A percentile compares a stretch with the other conserved stretches of the same genome.
Evolutionary conservation across 2,329 filamentous ascomycete genomes (phyloP).

Genomic region (Penicillium sp.): DNA sequence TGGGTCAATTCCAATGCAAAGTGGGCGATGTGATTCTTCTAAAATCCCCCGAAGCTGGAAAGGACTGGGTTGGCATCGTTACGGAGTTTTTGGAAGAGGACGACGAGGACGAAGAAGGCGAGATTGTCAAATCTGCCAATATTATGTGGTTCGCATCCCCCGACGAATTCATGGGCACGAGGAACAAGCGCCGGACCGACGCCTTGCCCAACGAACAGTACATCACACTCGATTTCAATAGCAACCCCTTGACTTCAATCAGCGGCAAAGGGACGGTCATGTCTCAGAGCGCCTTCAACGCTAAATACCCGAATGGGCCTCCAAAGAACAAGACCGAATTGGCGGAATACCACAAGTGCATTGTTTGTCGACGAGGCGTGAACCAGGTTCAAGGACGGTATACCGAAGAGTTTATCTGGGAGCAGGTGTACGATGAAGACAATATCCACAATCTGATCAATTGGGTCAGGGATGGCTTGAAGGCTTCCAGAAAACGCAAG

Average conservation of each 20-base stretch:
- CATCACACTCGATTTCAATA: conserved; percentile 80
- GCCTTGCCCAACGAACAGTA: conserved; percentile 87
- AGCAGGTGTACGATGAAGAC: conserved; percentile 71
- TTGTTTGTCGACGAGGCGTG: conserved; percentile 84
- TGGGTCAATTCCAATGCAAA: conserved; percentile 75
- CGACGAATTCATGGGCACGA: conserved; percentile 82
- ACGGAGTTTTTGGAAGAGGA: conserved; percentile 75
- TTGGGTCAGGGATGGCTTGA: conserved; percentile 62
- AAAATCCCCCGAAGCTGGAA: conserved; percentile 80
- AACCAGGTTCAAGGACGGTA: conserved; percentile 87
- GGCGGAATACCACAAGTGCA: conserved; percentile 77
- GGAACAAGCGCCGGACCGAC: conserved; percentile 77
- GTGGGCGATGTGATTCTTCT: conserved; percentile 82
- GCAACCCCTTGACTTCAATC: conserved; percentile 83
- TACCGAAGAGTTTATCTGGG: conserved; percentile 89
- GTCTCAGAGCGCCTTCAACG: conserved; percentile 66
- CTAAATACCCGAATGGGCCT: conserved; percentile 70
- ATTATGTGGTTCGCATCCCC: conserved; percentile 93
- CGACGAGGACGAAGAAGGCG: conserved; percentile 59
- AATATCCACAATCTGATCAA: conserved; percentile 64
- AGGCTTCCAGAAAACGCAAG: conserved; percentile 60
- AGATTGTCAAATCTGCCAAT: conserved; percentile 65
- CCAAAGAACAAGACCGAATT: conserved; percentile 60
- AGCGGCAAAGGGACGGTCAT: conserved; percentile 82
- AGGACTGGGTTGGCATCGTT: conserved; percentile 90